These are phyloP conservation scores for Leonotis leonurus DNA, from an alignment of 257 asterid species.

Conservation along the genomic window DNA sequence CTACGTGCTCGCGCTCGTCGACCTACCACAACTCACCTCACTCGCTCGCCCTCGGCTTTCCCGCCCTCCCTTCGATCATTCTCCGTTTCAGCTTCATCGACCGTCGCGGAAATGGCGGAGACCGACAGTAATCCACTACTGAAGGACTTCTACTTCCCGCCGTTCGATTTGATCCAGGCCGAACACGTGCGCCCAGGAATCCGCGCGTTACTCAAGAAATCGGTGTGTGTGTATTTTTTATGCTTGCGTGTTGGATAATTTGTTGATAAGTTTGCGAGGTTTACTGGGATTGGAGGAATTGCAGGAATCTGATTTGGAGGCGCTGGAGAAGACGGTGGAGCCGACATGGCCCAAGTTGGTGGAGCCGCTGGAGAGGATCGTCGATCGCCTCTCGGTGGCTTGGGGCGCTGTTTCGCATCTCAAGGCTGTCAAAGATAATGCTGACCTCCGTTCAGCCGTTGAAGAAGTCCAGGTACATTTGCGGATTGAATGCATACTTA, in stretches of 20 bases:
- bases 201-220: conserved; percentile 64
- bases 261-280: not conserved
- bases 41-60: conserved; percentile 8
- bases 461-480: conserved; percentile 90
- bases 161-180: conserved; percentile 67
- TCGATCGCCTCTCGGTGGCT: conserved; percentile 61
- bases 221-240: conserved; percentile 30
- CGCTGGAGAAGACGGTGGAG: conserved; percentile 81
- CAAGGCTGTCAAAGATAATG: conserved; percentile 77
- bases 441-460: conserved; percentile 89
- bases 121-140: conserved; percentile 53
- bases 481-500: not conserved
- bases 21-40: conserved; percentile 2
- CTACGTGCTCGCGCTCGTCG: conserved; percentile 36
- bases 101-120: conserved; percentile 25
- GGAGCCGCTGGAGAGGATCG: conserved; percentile 89
- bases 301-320: conserved; percentile 72
- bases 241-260: not conserved
- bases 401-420: conserved; percentile 98
- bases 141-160: conserved; percentile 80
- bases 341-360: conserved; percentile 93
- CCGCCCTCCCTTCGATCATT: conserved; percentile 36
- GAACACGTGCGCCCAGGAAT: conserved; percentile 87
- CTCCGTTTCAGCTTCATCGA: conserved; percentile 24
- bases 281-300: conserved; percentile 16